phyloP scores from a whole-genome alignment of 257 asterid species.

The Plantago ovata region DNA sequence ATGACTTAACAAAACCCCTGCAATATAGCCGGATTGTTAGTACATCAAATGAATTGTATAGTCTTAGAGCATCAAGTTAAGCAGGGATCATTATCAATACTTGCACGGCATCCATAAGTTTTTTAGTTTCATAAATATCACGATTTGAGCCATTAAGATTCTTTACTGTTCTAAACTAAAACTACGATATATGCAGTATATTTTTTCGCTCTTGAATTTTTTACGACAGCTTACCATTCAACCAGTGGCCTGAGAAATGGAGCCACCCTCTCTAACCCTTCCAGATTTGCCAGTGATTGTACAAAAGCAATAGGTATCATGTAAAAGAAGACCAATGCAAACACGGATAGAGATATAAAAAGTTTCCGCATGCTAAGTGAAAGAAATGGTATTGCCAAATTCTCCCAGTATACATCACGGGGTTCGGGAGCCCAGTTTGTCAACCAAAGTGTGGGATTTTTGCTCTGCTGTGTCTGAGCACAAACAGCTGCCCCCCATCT shows the following conservation, averaged over 20 bases:
- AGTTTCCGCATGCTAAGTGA: constrained; percentile 75
- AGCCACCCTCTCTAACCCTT: constrained; percentile 87
- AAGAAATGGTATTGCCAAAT: constrained; percentile 77
- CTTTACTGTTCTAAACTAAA: too few species aligned
- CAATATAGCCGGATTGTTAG: constrained; percentile 19
- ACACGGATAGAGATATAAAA: constrained; percentile 55
- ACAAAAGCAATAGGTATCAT: constrained; percentile 98
- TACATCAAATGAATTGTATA: neutral
- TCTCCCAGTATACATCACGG: constrained; percentile 87
- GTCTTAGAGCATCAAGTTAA: neutral
- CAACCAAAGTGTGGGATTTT: constrained; percentile 82
- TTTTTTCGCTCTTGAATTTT: neutral
- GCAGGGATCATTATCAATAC: too few species aligned
- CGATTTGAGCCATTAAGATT: too few species aligned
- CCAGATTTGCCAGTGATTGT: constrained; percentile 95
- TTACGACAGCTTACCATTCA: constrained; percentile 57
- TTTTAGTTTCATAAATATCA: too few species aligned
- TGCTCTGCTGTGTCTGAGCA: constrained; percentile 97
- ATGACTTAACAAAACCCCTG: constrained; percentile 82
- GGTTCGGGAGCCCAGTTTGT: constrained; percentile 99
- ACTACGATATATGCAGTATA: too few species aligned
- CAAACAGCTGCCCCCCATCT: constrained; percentile 99
- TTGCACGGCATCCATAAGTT: too few species aligned
- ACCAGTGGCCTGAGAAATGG: constrained; percentile 88
- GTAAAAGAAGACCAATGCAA: constrained; percentile 90